Percentiles rank a stretch among this genome's conserved stretches.
These are phyloP conservation scores for Leccinellum albellum DNA, from an alignment of 768 basidiomycete genomes.

Conservation along the genomic window DNA sequence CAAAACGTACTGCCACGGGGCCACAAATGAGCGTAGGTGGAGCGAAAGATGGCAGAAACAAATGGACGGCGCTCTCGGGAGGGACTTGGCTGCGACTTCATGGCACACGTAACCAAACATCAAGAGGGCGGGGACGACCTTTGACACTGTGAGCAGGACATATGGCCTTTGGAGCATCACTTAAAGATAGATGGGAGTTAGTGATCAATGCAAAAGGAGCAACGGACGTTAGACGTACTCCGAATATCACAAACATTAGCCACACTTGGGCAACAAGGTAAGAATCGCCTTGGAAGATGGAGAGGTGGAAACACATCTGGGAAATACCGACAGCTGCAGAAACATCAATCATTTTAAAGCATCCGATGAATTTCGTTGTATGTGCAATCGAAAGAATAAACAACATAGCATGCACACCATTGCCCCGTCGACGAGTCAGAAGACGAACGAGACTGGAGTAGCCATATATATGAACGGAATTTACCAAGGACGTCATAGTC, in stretches of 20 bases:
- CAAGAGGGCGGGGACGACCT: constrained; percentile 5
- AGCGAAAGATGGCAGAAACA: no score
- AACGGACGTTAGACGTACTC: background rate
- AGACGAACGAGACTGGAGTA: no score
- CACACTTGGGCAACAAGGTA: constrained; percentile 6
- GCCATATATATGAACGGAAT: no score
- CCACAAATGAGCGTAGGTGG: background rate
- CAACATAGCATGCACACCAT: no score
- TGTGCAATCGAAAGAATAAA: no score
- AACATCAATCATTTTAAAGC: background rate
- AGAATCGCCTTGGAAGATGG: constrained; percentile 1
- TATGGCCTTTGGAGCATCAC: constrained; percentile 16
- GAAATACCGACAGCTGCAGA: constrained; percentile 5
- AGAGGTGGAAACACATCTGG: background rate
- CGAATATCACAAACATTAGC: background rate
- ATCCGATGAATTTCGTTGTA: background rate
- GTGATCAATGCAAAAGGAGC: background rate
- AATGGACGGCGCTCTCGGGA: background rate
- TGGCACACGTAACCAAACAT: constrained; percentile 4
- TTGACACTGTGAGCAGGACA: constrained; percentile 7
- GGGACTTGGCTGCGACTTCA: constrained; percentile 6
- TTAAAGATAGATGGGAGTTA: background rate
- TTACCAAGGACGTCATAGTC: no score
- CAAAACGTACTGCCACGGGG: background rate
- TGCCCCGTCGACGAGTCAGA: no score